A percentile compares a stretch with the other conserved stretches of the same genome.
Evolutionary conservation across 179 eudicot species (phyloP).

Genomic region (Amaranthus tricolor): DNA sequence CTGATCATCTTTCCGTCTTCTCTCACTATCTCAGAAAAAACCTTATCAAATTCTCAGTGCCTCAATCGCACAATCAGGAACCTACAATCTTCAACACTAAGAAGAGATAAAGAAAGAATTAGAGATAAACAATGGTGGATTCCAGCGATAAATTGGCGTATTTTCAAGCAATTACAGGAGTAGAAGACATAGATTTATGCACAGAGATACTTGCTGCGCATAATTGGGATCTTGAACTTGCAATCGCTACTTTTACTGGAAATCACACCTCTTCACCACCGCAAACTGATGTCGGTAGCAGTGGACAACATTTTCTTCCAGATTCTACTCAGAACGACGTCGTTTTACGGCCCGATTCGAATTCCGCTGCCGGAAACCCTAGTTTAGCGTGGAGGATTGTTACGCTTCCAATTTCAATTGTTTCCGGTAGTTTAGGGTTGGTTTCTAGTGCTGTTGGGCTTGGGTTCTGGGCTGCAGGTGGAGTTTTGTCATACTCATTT

Average conservation of each 20-base stretch:
- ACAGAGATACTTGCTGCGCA: conserved; percentile 82
- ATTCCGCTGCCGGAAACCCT: conserved; percentile 35
- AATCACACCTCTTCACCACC: conserved; percentile 10
- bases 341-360: conserved; percentile 25
- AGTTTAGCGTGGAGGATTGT: conserved; percentile 63
- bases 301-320: conserved; percentile 19
- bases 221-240: conserved; percentile 83
- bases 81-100: background rate
- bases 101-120: background rate
- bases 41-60: background rate
- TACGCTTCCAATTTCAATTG: conserved; percentile 64
- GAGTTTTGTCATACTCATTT: conserved; percentile 62
- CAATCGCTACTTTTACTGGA: conserved; percentile 58
- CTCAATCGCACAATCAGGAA: background rate
- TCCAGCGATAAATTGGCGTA: conserved; percentile 56
- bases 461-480: conserved; percentile 82
- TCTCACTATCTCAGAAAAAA: background rate
- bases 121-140: conserved; percentile 32
- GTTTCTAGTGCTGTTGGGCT: conserved; percentile 70
- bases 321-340: conserved; percentile 6
- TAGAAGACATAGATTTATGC: conserved; percentile 75
- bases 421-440: conserved; percentile 69
- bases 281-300: conserved; percentile 21
- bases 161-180: conserved; percentile 87
- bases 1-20: background rate